Base-by-base conservation (phyloP, 2,329 filamentous ascomycete species). In the Penicillium nordicum region DNA sequence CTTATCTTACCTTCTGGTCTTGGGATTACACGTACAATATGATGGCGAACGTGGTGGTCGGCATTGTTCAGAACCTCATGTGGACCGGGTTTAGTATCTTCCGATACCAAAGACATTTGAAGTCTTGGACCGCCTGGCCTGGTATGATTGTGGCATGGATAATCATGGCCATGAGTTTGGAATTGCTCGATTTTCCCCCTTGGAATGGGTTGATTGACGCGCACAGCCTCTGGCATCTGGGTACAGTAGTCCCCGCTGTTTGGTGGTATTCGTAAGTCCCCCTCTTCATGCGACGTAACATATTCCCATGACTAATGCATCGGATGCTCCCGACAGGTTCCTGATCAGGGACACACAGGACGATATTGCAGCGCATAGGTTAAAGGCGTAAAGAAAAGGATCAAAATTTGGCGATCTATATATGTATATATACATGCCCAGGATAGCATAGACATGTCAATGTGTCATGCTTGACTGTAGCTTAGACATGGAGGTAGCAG, bases 1-100 rank as follows among this genome's bases (percentile, higher is more conserved):
- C 79, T 44, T 99, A 96, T 73, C 81, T 99, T 53, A 90, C 88
- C 69, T 84, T 91, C 64, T 90, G 92, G 80, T 80, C 82, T 18
- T 99, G 94, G 89, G 89, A 97, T 74, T 99, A 99, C 73, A 89
- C 88, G 5, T 99, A 99, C 78, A 99, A 99, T 72, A 97, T 99
- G 92, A 86, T 88, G 1, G 94, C 92, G 50, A 99, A 97, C 68
- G 89, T 99, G 21, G 85, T 83, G 3, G 84, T 89, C 11, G 94
- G 94, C 4, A 79, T 92, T 40, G 73, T 92, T 5, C 88, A 92
- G 70, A 96, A 97, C 67, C 50, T 87, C 4, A 76, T 97, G 56
- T 97, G 94, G 94, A 89, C 82, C 42, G 88, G 84, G 74, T 97
- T 96, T 75, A 92, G 89, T 71, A 84, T 89, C 64, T 78, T 79